Percentiles rank a stretch among this genome's conserved stretches.
These are phyloP conservation scores for Aspergillus asperescens DNA, from an alignment of 495 filamentous ascomycete species.

Conservation along the genomic window DNA sequence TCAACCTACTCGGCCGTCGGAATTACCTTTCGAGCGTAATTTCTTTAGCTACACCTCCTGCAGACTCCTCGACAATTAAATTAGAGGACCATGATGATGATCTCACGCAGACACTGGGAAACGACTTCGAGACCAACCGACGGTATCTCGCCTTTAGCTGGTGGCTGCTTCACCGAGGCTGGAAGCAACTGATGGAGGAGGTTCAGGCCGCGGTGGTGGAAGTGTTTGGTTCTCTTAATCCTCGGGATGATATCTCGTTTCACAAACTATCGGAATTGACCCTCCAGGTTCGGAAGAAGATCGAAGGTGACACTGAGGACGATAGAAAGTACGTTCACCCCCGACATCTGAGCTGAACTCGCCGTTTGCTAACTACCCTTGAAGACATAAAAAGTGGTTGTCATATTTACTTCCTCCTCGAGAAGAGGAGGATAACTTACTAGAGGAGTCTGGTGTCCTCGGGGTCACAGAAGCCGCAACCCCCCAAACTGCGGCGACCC, in stretches of 20 bases:
- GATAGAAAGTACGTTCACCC: slow-evolving; percentile 52
- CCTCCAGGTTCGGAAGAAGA: slow-evolving; percentile 67
- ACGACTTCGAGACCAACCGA: slow-evolving; percentile 90
- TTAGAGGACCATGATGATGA: slow-evolving; percentile 83
- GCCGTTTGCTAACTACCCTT: not conserved
- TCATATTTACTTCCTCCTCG: slow-evolving; percentile 73
- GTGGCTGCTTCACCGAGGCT: slow-evolving; percentile 94
- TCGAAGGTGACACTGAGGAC: slow-evolving; percentile 71
- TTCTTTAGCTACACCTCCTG: slow-evolving; percentile 64
- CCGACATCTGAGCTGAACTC: not conserved
- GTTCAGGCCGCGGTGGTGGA: slow-evolving; percentile 78
- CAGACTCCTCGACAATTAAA: slow-evolving; percentile 61
- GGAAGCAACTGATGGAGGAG: slow-evolving; percentile 70
- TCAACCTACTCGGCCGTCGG: slow-evolving; percentile 91
- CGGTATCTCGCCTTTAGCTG: slow-evolving; percentile 94
- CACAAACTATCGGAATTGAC: slow-evolving; percentile 72
- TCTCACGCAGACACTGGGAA: slow-evolving; percentile 71
- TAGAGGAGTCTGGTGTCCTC: slow-evolving; percentile 75
- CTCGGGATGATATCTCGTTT: slow-evolving; percentile 80
- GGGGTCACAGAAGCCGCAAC: slow-evolving; percentile 44
- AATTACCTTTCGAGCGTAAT: slow-evolving; percentile 95
- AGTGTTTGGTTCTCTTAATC: slow-evolving; percentile 76
- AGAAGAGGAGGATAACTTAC: slow-evolving; percentile 72
- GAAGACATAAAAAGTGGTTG: slow-evolving; percentile 61
- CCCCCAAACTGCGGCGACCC: slow-evolving; percentile 45